Evolutionary conservation across 2,329 filamentous ascomycete species (phyloP), one percentile per base, ranked within the genome.

Genomic region (Alternaria angustiovoidea): DNA sequence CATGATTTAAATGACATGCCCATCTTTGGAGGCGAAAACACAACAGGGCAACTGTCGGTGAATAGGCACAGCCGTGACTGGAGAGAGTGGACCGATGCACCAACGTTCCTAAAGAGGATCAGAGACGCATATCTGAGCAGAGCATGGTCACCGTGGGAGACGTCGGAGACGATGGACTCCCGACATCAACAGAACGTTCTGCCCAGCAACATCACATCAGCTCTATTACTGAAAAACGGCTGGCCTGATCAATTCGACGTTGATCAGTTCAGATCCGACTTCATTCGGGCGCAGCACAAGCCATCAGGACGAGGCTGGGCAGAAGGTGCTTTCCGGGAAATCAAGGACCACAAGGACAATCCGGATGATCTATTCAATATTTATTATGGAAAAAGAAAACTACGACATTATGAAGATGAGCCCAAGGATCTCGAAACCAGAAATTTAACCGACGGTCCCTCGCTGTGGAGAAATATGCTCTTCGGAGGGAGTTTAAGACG

Each of bases 71-170:
- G 49, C 16, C 11, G 30, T 16, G 22, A 51, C 2, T 54, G 47
- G 48, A 20, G 18, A 14, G 26, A 38, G 18, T 63, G 60, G 57
- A 51, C 59, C 24, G 42, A 63, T 51, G 56, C 66, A 22, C 41
- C 54, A 8, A 61, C 53, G 16, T 30, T 68, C 14, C n/a, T 68
- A 8, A 52, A 14, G 2, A 51, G 57, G 34, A 53, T 68, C 18
- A 47, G 44, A n/a, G 43, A 57, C 20, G 63, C 63, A 2, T 67
- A 63, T 24, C 48, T 39, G 4, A 49, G 24, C 2, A 26, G 63
- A 18, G 44, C 32, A 24, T 52, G 58, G 62, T 61, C 62, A n/a
- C 66, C 66, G 16, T 68, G 66, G 66, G 46, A 34, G 16, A 65
- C 60, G n/a, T 63, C 62, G 11, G 54, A 65, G 32, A 7, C 6